Conservation (phyloP, 202 grass and related monocot genomes). For the Zoysia matrella region DNA sequence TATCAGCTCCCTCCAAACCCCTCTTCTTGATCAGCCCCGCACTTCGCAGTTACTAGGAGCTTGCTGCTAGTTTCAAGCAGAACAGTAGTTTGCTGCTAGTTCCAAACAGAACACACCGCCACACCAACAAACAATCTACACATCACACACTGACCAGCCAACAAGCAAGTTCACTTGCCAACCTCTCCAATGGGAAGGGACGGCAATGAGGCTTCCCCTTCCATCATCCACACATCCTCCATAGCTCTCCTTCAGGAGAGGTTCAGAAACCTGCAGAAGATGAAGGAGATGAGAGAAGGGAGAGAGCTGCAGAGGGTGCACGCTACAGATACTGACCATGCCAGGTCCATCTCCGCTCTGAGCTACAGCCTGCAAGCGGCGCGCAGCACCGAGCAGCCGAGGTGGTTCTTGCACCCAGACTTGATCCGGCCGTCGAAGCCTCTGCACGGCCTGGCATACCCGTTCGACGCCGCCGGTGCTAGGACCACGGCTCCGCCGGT, state of each 20-base stretch:
- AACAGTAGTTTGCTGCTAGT: constrained; percentile 4
- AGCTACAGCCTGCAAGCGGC: constrained; percentile 33
- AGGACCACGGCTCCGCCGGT: constrained; percentile 19
- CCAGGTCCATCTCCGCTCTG: constrained; percentile 28
- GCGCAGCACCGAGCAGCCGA: constrained; percentile 39
- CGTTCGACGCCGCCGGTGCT: constrained; percentile 26
- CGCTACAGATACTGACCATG: constrained; percentile 26
- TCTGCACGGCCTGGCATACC: constrained; percentile 31
- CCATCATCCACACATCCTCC: constrained; percentile 69
- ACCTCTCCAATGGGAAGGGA: constrained; percentile 63
- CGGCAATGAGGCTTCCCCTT: constrained; percentile 53
- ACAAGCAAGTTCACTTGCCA: constrained; percentile 29
- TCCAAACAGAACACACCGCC: no score
- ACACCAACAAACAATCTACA: constrained; percentile 32
- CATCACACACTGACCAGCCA: constrained; percentile 42
- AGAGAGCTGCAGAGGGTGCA: constrained; percentile 64
- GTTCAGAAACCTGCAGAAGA: constrained; percentile 66
- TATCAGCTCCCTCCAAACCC: constrained; percentile 30
- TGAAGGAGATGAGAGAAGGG: constrained; percentile 94
- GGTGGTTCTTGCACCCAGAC: constrained; percentile 84
- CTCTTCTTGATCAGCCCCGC: constrained; percentile 11
- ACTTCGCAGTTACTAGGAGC: constrained; percentile 6
- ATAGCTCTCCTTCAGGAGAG: constrained; percentile 45
- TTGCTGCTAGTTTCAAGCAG: background rate
- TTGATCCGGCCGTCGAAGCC: constrained; percentile 62